Conservation (phyloP, 352 stramenopile genomes). For the Globisporangium viniferum region DNA sequence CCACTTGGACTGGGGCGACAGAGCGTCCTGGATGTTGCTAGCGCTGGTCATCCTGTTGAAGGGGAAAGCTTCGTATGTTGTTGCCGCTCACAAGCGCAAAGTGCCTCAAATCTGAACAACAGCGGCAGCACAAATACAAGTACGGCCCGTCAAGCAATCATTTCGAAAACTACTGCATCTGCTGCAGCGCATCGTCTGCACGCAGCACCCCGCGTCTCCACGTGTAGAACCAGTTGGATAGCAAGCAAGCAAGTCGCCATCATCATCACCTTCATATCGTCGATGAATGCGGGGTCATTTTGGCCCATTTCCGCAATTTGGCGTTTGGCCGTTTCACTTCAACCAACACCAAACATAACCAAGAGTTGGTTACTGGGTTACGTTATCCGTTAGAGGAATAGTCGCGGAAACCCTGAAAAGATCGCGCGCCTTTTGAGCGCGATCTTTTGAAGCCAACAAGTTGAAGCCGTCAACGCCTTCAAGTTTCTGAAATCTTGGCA, state of each 20-base stretch:
- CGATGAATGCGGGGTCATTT: neutral
- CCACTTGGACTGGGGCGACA: constrained; percentile 29
- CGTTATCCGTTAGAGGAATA: neutral
- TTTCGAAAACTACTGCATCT: neutral
- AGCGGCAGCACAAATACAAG: neutral
- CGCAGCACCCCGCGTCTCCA: neutral
- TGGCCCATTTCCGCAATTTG: neutral
- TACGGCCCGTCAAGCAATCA: neutral
- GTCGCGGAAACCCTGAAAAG: neutral
- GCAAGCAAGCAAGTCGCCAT: neutral
- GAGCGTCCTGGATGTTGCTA: neutral
- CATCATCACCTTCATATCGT: neutral
- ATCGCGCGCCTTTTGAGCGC: neutral
- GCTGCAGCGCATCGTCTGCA: neutral
- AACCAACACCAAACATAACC: neutral
- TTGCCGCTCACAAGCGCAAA: neutral
- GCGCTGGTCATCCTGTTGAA: neutral
- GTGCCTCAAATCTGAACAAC: neutral
- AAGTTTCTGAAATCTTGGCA: neutral
- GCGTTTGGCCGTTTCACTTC: constrained; percentile 1
- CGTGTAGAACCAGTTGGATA: neutral
- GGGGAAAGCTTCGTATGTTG: neutral
- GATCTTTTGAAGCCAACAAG: neutral
- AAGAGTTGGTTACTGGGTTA: neutral
- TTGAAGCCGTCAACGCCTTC: neutral